phyloP scores from a whole-genome alignment of 768 basidiomycete species.

The Hebeloma cylindrosporum region DNA sequence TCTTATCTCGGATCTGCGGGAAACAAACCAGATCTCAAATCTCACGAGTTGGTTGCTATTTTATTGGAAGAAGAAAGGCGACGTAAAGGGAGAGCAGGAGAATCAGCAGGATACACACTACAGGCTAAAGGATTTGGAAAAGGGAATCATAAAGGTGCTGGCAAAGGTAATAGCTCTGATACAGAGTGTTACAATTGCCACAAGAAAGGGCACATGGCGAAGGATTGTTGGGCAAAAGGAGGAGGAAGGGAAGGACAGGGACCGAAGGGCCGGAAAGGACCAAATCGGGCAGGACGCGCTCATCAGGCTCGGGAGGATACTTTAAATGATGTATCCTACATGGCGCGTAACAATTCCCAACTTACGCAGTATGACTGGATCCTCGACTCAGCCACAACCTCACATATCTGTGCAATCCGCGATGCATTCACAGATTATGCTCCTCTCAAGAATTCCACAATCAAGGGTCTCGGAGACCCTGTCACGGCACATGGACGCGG shows the following conservation, averaged over 20 bases:
- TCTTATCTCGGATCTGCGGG: constrained; percentile 18
- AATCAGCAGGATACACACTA: too few species aligned
- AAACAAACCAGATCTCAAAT: constrained; percentile 9
- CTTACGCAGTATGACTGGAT: constrained; percentile 22
- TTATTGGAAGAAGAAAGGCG: too few species aligned
- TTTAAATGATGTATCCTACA: too few species aligned
- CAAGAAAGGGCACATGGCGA: constrained; percentile 25
- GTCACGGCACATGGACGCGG: constrained; percentile 15
- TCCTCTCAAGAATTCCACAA: constrained; percentile 5
- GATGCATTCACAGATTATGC: constrained; percentile 17
- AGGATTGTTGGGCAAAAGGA: constrained; percentile 15
- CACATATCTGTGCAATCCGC: constrained; percentile 19
- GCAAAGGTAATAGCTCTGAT: constrained; percentile 5
- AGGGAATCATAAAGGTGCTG: constrained; percentile 1
- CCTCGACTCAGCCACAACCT: constrained; percentile 23
- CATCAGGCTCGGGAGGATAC: not conserved
- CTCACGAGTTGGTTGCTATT: constrained; percentile 17
- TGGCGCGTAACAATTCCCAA: too few species aligned
- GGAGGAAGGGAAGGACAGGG: constrained; percentile 18
- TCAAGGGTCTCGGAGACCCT: constrained; percentile 18
- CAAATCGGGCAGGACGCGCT: too few species aligned
- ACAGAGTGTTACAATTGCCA: constrained; percentile 27
- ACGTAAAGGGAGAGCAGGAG: too few species aligned
- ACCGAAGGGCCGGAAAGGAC: not conserved
- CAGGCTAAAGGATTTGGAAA: too few species aligned